Conservation (phyloP, 768 basidiomycete genomes). For the Daedalea quercina region DNA sequence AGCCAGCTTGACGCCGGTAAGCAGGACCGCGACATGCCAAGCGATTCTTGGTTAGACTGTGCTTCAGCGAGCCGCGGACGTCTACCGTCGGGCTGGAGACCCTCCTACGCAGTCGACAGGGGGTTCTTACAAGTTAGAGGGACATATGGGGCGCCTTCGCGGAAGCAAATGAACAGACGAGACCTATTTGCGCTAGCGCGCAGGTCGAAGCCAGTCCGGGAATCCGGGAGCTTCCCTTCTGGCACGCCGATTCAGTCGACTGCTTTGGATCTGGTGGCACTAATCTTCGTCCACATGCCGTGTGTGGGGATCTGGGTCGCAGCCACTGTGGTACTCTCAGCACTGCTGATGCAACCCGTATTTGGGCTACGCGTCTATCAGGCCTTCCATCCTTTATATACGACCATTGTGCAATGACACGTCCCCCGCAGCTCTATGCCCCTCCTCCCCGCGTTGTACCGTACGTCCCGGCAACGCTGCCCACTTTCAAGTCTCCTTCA, state of each 20-base stretch:
- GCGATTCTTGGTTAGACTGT: no score
- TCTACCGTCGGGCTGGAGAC: no score
- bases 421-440: background rate
- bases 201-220: background rate
- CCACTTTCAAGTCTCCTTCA: background rate
- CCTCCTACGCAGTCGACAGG: no score
- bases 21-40: no score
- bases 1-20: no score
- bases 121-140: background rate
- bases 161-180: background rate
- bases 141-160: background rate
- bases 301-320: background rate
- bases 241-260: conserved; percentile 7
- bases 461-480: background rate
- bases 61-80: no score
- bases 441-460: background rate
- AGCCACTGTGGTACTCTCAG: background rate
- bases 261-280: conserved; percentile 4
- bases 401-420: background rate
- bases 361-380: conserved; percentile 3
- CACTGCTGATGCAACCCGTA: conserved; percentile 2
- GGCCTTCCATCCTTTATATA: background rate
- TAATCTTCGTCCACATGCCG: background rate
- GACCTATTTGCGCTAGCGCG: background rate
- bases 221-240: background rate